Evolutionary conservation across 495 filamentous ascomycete species (phyloP).

Genomic region (Schizothecium vesticola): DNA sequence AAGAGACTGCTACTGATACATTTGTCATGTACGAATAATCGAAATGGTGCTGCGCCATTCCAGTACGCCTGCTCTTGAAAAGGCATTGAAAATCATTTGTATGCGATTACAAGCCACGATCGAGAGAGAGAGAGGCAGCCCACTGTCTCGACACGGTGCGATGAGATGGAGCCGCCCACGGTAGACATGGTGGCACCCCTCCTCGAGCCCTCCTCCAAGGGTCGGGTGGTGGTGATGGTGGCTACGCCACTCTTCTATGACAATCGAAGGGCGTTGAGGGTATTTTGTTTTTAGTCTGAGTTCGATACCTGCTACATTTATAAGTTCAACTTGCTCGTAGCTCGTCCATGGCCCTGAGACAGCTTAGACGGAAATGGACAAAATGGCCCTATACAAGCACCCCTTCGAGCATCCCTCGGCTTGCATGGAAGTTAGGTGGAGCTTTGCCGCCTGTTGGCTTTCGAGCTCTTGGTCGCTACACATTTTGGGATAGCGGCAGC

Average conservation of each 20-base stretch:
- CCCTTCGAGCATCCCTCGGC: neutral
- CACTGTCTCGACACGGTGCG: neutral
- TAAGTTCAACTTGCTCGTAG: neutral
- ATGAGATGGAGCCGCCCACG: neutral
- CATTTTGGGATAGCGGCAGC: neutral
- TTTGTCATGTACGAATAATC: neutral
- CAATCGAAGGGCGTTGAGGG: neutral
- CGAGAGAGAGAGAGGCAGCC: neutral
- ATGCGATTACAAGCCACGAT: neutral
- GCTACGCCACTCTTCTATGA: neutral
- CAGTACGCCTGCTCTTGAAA: too few species aligned
- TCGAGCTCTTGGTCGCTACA: neutral
- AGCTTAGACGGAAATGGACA: neutral
- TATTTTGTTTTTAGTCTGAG: too few species aligned
- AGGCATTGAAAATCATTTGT: neutral
- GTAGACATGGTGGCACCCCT: neutral
- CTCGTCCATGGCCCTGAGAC: too few species aligned
- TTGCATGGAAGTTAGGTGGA: neutral
- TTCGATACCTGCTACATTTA: neutral
- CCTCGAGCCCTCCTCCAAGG: neutral
- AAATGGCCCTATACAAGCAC: neutral
- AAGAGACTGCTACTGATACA: neutral
- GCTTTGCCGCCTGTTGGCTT: neutral
- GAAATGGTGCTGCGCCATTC: neutral
- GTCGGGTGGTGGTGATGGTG: neutral